These are phyloP conservation scores for Discostella stelligeroides DNA, from an alignment of 108 stramenopile genomes.

Conservation along the genomic window DNA sequence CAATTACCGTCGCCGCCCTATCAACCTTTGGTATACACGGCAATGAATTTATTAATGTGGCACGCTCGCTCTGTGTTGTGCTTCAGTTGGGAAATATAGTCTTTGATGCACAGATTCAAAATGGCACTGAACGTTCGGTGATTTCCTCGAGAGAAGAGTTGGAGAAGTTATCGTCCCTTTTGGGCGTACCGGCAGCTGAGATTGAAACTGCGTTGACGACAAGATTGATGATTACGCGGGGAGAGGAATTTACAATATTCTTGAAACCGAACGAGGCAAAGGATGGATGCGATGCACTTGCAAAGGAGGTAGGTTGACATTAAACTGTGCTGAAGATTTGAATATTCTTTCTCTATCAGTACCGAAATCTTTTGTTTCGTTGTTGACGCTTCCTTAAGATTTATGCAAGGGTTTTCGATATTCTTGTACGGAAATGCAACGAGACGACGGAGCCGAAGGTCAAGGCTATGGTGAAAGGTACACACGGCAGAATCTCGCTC, in stretches of 20 bases:
- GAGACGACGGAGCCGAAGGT: slow-evolving; percentile 77
- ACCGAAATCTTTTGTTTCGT: neutral
- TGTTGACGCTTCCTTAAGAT: slow-evolving; percentile 37
- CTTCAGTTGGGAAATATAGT: slow-evolving; percentile 89
- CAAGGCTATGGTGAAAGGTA: slow-evolving; percentile 49
- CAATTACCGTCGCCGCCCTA: slow-evolving; percentile 71
- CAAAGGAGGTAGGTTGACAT: slow-evolving; percentile 72
- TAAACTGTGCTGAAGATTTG: neutral
- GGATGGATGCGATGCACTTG: slow-evolving; percentile 93
- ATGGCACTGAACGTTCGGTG: slow-evolving; percentile 65
- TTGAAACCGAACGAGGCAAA: slow-evolving; percentile 73
- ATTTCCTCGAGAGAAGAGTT: slow-evolving; percentile 64
- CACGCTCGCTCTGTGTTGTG: slow-evolving; percentile 83
- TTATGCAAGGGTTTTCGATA: slow-evolving; percentile 92
- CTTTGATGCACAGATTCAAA: slow-evolving; percentile 69
- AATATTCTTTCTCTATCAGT: neutral
- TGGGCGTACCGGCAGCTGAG: slow-evolving; percentile 70
- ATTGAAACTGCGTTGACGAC: slow-evolving; percentile 76
- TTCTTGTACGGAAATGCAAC: slow-evolving; percentile 93
- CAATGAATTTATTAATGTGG: slow-evolving; percentile 59
- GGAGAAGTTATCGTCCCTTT: slow-evolving; percentile 62
- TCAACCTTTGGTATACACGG: slow-evolving; percentile 70
- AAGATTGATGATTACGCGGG: slow-evolving; percentile 69
- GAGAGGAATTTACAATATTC: slow-evolving; percentile 80
- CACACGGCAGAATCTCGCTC: slow-evolving; percentile 76